Base-by-base conservation (phyloP, 2,329 filamentous ascomycete genomes). In the Colletotrichum nymphaeae region DNA sequence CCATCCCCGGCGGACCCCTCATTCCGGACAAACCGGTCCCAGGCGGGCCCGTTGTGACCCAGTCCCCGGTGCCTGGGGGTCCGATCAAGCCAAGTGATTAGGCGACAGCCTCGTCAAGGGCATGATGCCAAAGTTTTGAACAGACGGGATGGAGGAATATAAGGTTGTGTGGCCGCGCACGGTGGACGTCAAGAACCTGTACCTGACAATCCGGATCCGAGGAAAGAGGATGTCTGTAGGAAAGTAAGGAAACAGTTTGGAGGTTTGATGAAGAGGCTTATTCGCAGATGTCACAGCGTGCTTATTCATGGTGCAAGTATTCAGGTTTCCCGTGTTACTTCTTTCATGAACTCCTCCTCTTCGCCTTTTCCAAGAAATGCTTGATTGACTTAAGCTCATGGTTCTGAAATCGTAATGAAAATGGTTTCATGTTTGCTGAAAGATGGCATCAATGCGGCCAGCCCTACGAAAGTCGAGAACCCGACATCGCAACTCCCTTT, bases 1-100 rank as follows among this genome's bases (percentile, higher is more conserved):
- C 77, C 30, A 64, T 80, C 68, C 79, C 81, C 9, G 80, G 80
- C 37, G 81, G 79, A 1, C 77, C 79, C 58, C 73, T 83, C 49
- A 74, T 77, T 14, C 81, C 82, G 5, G 76, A 78, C 8, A 76
- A 76, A 4, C 76, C 77, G 37, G 70, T 79, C 19, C 80, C 81
- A 42, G 81, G 79, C 26, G 80, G 79, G 2, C 71, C 77, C 22
- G 74, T 81, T n/a, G 69, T 75, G 58, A 67, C 78, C 28, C 67
- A 73, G 42, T 59, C 53, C 1, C 67, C 76, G 22, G 55, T 69
- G 1, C 69, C 69, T 28, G 69, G 68, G 35, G 70, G 74, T 68
- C 64, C 69, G 59, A 63, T 65, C 63, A 71, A 60, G 55, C 71
- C 69, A 56, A 64, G 65, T 9, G 58, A 67, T 56, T 77, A 60